phyloP scores from a whole-genome alignment of 2,329 filamentous ascomycete species.

The Calonectria leucothoes region DNA sequence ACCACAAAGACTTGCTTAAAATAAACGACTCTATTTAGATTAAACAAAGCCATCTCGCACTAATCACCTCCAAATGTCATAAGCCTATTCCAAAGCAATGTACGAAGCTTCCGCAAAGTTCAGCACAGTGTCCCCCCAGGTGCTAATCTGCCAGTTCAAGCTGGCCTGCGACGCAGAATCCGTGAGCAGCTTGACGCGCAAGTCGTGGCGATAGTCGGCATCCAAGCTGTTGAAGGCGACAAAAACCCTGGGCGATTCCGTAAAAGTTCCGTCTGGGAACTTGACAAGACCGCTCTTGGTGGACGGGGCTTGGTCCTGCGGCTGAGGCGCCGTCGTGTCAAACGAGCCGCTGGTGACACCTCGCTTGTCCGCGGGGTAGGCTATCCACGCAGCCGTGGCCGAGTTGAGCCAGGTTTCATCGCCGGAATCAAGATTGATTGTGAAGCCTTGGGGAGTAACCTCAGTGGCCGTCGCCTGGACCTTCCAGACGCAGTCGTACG shows the following conservation, averaged over 20 bases:
- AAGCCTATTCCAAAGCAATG: conserved; percentile 7
- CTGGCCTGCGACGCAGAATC: not conserved
- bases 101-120: conserved; percentile 5
- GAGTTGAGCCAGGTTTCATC: conserved; percentile 16
- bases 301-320: not conserved
- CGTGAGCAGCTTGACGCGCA: conserved; percentile 10
- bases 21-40: too few relatives aligned
- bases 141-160: conserved; percentile 19
- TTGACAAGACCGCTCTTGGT: not conserved
- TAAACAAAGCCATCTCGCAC: too few relatives aligned
- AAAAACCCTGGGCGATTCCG: conserved; percentile 11
- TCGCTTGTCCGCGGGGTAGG: conserved; percentile 14
- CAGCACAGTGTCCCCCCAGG: conserved; percentile 13
- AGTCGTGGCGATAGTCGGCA: not conserved
- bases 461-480: conserved; percentile 9
- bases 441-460: conserved; percentile 21
- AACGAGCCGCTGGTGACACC: conserved; percentile 26
- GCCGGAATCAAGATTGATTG: conserved; percentile 22
- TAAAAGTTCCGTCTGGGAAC: conserved; percentile 1
- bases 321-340: conserved; percentile 14
- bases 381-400: conserved; percentile 23
- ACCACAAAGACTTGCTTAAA: too few relatives aligned
- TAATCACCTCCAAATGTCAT: too few relatives aligned
- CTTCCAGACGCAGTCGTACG: conserved; percentile 19
- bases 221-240: conserved; percentile 13